Base-by-base conservation (phyloP, 1,284 basidiomycete species). In the Golubevia pallescens region DNA sequence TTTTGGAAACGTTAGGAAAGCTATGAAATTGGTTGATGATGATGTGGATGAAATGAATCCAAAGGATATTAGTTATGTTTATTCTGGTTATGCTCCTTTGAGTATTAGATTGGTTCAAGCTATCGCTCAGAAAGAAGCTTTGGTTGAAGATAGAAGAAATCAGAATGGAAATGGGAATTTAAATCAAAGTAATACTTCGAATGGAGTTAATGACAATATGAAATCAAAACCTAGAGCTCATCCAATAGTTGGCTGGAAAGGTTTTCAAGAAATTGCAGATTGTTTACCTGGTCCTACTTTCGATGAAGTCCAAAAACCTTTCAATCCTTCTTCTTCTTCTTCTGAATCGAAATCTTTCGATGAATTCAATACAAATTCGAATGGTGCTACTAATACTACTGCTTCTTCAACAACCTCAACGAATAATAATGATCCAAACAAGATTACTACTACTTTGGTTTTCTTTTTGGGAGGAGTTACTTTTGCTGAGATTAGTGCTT, bases 391-490 rank as follows among this genome's bases (percentile, higher is more conserved):
- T 4, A 38, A 38, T 38, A n/a, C n/a, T n/a, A n/a, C n/a, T n/a
- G n/a, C n/a, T n/a, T n/a, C n/a, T n/a, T n/a, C n/a, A n/a, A n/a
- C n/a, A n/a, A n/a, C n/a, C n/a, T n/a, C n/a, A 1, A 60, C 68
- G 5, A 59, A 69, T 13, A 58, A 42, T 23, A 21, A 34, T 8
- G 71, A 68, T 21, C 59, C 70, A 3, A 72, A 78, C 23, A 57
- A 62, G 2, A 62, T 74, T n/a, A 70, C 69, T 1, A 82, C 78
- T 3, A 81, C 79, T 1, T 61, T 84, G 4, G 78, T 84, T 3
- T 81, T 82, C 63, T 84, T 82, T 62, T 59, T 84, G 0, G 81
- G 81, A 13, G 81, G 81, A 4, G 72, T 76, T 10, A 84, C 81
- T 10, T 80, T 79, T 57, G 77, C 81, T 23, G 81, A 84, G 63